These are phyloP conservation scores for Candida easanensis DNA, from an alignment of 805 yeast genomes.

Conservation along the genomic window DNA sequence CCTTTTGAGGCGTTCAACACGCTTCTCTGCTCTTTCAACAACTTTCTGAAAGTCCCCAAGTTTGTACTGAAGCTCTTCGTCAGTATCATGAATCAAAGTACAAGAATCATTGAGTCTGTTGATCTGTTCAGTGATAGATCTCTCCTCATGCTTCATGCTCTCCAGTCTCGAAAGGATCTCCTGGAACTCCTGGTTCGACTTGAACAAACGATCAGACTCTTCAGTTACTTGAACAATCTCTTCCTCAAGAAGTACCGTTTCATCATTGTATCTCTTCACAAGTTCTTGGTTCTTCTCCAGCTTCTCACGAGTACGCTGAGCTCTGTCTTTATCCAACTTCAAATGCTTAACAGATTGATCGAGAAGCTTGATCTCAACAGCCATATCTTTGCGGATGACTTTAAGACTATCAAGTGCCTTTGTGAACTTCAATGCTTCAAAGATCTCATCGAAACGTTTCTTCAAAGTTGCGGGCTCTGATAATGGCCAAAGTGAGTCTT, in stretches of 20 bases:
- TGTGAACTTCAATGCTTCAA: conserved; percentile 91
- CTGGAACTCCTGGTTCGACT: conserved; percentile 80
- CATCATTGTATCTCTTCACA: conserved; percentile 43
- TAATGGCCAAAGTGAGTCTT: conserved; percentile 94
- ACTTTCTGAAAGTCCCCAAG: conserved; percentile 40
- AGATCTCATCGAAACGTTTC: conserved; percentile 93
- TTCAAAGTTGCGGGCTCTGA: conserved; percentile 87
- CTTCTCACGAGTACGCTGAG: conserved; percentile 52
- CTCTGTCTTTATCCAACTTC: conserved; percentile 69
- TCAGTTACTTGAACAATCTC: conserved; percentile 52
- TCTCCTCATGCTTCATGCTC: conserved; percentile 46
- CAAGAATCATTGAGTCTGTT: conserved; percentile 47
- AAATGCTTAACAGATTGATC: conserved; percentile 79
- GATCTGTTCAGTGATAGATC: conserved; percentile 48
- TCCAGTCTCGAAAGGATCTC: conserved; percentile 62
- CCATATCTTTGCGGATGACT: conserved; percentile 70
- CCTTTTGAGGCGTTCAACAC: conserved; percentile 26
- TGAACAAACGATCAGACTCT: conserved; percentile 63
- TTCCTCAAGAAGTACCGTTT: conserved; percentile 47
- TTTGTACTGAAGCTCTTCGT: conserved; percentile 37
- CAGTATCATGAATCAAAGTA: conserved; percentile 42
- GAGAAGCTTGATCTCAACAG: conserved; percentile 68
- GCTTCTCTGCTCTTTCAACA: conserved; percentile 29
- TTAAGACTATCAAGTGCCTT: conserved; percentile 84
- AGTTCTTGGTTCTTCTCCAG: conserved; percentile 41